A percentile compares a stretch with the other conserved stretches of the same genome.
These are phyloP conservation scores for Barnettozyma californica DNA, from an alignment of 805 yeast species.

Conservation along the genomic window DNA sequence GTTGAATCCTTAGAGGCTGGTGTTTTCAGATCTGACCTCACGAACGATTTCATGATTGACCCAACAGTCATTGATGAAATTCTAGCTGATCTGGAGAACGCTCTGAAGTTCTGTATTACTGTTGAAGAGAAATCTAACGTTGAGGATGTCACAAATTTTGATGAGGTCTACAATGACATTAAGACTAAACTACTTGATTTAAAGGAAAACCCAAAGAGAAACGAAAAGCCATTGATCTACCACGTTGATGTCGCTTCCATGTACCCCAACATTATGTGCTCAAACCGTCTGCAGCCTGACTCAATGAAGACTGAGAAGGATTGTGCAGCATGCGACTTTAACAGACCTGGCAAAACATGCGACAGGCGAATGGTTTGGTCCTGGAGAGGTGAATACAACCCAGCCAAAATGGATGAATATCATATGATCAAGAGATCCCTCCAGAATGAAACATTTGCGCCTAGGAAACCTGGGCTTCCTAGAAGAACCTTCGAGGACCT, in stretches of 20 bases:
- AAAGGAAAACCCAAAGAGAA: slow-evolving; percentile 55
- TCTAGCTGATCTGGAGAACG: slow-evolving; percentile 62
- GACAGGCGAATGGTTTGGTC: slow-evolving; percentile 92
- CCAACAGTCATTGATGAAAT: slow-evolving; percentile 80
- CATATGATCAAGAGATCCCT: slow-evolving; percentile 82
- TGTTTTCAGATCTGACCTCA: slow-evolving; percentile 86
- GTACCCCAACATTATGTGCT: slow-evolving; percentile 99
- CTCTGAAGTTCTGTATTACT: slow-evolving; percentile 76
- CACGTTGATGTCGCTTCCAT: slow-evolving; percentile 99
- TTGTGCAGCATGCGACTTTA: slow-evolving; percentile 96
- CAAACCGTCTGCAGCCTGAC: slow-evolving; percentile 95
- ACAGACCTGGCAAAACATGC: slow-evolving; percentile 90
- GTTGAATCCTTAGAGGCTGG: slow-evolving; percentile 98
- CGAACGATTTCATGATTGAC: slow-evolving; percentile 70
- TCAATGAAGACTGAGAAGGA: slow-evolving; percentile 93
- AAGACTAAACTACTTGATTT: slow-evolving; percentile 50
- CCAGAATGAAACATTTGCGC: slow-evolving; percentile 72
- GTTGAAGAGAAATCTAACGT: slow-evolving; percentile 71
- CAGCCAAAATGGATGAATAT: slow-evolving; percentile 88
- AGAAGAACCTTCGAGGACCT: slow-evolving; percentile 70
- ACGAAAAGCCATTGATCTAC: slow-evolving; percentile 81
- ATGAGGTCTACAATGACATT: slow-evolving; percentile 64
- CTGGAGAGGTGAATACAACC: slow-evolving; percentile 96
- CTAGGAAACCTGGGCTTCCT: slow-evolving; percentile 49
- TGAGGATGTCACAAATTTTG: slow-evolving; percentile 77